Conservation (phyloP, 2,329 filamentous ascomycete genomes). For the Sporothrix schenckii region DNA sequence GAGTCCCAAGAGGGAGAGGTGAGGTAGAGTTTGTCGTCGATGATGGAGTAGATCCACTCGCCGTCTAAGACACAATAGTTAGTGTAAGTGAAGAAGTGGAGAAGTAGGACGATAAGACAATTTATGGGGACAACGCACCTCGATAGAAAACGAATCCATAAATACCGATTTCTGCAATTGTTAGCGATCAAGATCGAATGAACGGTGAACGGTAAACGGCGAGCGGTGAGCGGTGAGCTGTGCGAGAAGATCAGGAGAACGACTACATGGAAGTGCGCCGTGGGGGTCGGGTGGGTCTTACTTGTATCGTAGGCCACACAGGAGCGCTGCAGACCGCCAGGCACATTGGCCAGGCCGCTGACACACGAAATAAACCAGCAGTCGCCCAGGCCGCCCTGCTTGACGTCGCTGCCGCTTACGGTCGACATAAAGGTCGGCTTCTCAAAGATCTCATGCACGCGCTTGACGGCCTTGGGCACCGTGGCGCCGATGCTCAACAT, state of each 20-base stretch:
- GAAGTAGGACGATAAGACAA: neutral
- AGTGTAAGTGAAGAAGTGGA: neutral
- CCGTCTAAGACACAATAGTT: slow-evolving; percentile 58
- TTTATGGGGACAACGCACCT: slow-evolving; percentile 42
- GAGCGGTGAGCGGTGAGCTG: too few relatives aligned
- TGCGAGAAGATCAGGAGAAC: too few relatives aligned
- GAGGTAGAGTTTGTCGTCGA: slow-evolving; percentile 88
- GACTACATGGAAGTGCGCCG: too few relatives aligned
- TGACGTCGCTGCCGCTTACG: slow-evolving; percentile 71
- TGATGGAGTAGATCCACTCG: slow-evolving; percentile 88
- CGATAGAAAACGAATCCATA: slow-evolving; percentile 89
- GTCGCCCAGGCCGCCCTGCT: slow-evolving; percentile 76
- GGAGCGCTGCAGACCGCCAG: slow-evolving; percentile 68
- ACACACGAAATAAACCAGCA: slow-evolving; percentile 83
- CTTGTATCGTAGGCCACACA: slow-evolving; percentile 74
- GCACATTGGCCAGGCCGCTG: slow-evolving; percentile 74
- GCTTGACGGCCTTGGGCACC: slow-evolving; percentile 74
- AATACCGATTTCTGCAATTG: slow-evolving; percentile 65
- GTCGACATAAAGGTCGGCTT: slow-evolving; percentile 69
- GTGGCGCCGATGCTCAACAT: slow-evolving; percentile 52
- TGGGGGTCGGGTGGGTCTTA: slow-evolving; percentile 39
- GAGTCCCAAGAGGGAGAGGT: slow-evolving; percentile 82
- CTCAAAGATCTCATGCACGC: slow-evolving; percentile 74
- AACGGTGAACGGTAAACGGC: too few relatives aligned
- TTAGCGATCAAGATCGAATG: neutral